Evolutionary conservation across 2,329 filamentous ascomycete genomes (phyloP), one percentile per base, ranked within the genome.

Genomic region (Aspergillus pseudonomiae): DNA sequence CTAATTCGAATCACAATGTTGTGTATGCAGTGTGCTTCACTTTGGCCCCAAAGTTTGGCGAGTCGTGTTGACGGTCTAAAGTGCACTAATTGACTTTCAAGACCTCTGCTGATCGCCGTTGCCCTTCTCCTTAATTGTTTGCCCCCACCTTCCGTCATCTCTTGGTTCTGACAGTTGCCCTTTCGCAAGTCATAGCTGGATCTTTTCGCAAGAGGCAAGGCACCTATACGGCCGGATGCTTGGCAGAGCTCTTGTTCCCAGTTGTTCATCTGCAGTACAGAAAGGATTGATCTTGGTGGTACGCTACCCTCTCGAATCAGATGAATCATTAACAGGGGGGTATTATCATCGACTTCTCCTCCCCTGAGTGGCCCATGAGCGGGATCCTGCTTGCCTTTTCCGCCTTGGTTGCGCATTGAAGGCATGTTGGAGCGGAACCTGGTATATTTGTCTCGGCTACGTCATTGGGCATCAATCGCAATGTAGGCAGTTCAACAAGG

Each of bases 401-500:
- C 41, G 36, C 34, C 57, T 41, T 60, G 16, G 28, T 52, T 60
- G 56, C 56, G 55, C 61, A 62, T 14, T 52, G 4, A 52, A 19
- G 34, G 41, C 59, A 46, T 41, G 39, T 60, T 45, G 57, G 41
- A 52, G 48, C n/a, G 41, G 53, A 61, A 50, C 26, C n/a, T 19
- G 41, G 43, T 50, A 32, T 26, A 41, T 48, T 57, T 61, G 48
- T 63, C 59, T 64, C 62, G 32, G 63, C 65, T 71, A 67, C 69
- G 63, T 68, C 68, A 68, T 71, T 63, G 68, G 69, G 69, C 69
- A 70, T 59, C 66, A 70, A 68, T 57, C 50, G 36, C 48, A 52
- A 43, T 56, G 53, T 54, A 62, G 52, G 30, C 46, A 65, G 26
- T 56, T 48, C 28, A 53, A 61, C 57, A 63, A 61, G 24, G 62